Evolutionary conservation across 169 alveolate genomes (phyloP).

Genomic region (Eimeria tenella): DNA sequence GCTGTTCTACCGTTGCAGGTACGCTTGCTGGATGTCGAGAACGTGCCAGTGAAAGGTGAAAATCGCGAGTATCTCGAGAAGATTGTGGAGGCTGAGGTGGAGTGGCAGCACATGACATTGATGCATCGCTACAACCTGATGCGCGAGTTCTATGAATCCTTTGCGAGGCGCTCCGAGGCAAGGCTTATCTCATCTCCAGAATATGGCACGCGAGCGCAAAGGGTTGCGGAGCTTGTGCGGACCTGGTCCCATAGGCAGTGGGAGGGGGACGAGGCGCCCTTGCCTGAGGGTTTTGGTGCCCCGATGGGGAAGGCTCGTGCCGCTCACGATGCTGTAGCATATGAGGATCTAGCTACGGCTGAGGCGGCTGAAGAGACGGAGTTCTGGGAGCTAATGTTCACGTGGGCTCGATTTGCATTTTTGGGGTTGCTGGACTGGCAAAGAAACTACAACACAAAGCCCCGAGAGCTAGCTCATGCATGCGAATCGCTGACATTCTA

Average conservation of each 20-base stretch:
- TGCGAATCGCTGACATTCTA: conserved; percentile 73
- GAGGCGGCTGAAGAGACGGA: conserved; percentile 76
- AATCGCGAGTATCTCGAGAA: conserved; percentile 77
- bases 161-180: neutral
- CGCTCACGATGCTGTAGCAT: neutral
- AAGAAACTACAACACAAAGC: conserved; percentile 85
- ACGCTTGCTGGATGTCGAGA: conserved; percentile 54
- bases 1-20: conserved; percentile 12
- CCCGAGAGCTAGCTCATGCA: conserved; percentile 83
- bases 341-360: neutral
- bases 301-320: neutral
- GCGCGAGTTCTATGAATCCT: conserved; percentile 55
- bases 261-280: conserved; percentile 34
- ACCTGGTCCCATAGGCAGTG: conserved; percentile 43
- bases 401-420: conserved; percentile 86
- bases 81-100: conserved; percentile 81
- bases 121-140: conserved; percentile 77
- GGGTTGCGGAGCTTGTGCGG: conserved; percentile 32
- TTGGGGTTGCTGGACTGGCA: conserved; percentile 85
- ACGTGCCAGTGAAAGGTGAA: conserved; percentile 41
- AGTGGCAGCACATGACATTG: conserved; percentile 81
- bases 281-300: conserved; percentile 23
- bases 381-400: conserved; percentile 83
- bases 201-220: neutral
- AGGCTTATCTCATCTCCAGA: neutral